Percentiles rank a stretch among this genome's conserved stretches.
Evolutionary conservation across 192 early-diverging fungal species (phyloP).

Genomic region (Coemansia sp.): DNA sequence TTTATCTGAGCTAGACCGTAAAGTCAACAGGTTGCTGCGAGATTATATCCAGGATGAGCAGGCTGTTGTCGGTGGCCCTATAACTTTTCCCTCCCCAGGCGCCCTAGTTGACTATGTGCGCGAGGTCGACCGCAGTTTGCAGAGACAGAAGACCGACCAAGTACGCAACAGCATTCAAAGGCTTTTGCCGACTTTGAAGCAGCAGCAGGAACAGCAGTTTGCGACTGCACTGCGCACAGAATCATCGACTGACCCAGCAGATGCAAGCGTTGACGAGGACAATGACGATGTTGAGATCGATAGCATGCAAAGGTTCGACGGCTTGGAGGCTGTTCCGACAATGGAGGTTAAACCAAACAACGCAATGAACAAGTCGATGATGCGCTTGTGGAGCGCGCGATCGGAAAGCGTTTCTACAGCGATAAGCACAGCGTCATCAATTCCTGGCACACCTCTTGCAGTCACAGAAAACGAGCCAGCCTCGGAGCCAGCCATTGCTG

Average conservation of each 20-base stretch:
- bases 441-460: background rate
- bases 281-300: conserved; percentile 31
- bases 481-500: background rate
- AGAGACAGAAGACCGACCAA: conserved; percentile 19
- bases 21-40: conserved; percentile 21
- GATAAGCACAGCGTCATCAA: background rate
- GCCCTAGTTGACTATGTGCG: conserved; percentile 35
- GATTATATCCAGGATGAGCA: conserved; percentile 25
- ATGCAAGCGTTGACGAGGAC: conserved; percentile 26
- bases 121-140: conserved; percentile 20
- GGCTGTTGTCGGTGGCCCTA: conserved; percentile 7
- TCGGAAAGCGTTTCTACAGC: conserved; percentile 11
- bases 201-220: conserved; percentile 19
- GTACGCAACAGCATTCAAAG: conserved; percentile 41
- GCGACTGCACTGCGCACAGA: background rate
- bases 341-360: conserved; percentile 43
- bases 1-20: conserved; percentile 28
- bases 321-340: conserved; percentile 31
- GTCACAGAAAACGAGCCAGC: background rate
- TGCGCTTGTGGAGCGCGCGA: conserved; percentile 35
- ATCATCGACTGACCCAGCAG: conserved; percentile 8
- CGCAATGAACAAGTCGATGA: conserved; percentile 48
- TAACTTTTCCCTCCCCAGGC: conserved; percentile 18
- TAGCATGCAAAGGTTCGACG: conserved; percentile 25
- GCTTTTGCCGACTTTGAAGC: conserved; percentile 23